phyloP scores from a whole-genome alignment of 352 stramenopile genomes.

The Phytophthora sansomeana region DNA sequence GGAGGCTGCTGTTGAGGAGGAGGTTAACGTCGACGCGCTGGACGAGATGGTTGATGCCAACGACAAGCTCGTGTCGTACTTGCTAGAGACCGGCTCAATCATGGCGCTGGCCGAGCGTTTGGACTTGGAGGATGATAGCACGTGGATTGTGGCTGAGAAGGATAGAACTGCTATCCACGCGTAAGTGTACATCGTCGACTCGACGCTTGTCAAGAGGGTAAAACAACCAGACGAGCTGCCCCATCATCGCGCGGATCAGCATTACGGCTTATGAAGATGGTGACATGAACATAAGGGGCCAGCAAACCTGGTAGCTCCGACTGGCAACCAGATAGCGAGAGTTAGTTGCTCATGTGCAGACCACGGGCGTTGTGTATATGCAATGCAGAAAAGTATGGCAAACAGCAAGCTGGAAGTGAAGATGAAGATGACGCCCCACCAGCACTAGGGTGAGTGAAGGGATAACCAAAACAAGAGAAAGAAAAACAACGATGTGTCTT shows the following conservation, averaged over 20 bases:
- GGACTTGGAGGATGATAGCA: conserved; percentile 85
- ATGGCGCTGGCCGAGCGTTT: conserved; percentile 85
- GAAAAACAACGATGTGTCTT: too few species aligned
- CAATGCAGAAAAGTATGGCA: conserved; percentile 31
- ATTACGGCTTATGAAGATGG: conserved; percentile 32
- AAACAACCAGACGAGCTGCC: conserved; percentile 21
- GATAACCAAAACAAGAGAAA: conserved; percentile 26
- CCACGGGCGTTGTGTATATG: conserved; percentile 40
- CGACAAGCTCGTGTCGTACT: conserved; percentile 86
- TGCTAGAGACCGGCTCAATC: conserved; percentile 88
- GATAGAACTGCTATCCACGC: conserved; percentile 87
- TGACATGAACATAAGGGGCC: conserved; percentile 28
- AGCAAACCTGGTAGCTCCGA: neutral
- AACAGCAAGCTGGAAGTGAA: conserved; percentile 24
- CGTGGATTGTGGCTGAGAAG: conserved; percentile 87
- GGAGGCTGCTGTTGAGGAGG: conserved; percentile 41
- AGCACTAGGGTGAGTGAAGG: conserved; percentile 28
- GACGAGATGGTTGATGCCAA: conserved; percentile 89
- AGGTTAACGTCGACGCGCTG: conserved; percentile 68
- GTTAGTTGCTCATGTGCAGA: conserved; percentile 13
- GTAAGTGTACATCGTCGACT: conserved; percentile 37
- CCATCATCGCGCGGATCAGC: conserved; percentile 17
- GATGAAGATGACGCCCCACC: conserved; percentile 13
- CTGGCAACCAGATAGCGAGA: conserved; percentile 15
- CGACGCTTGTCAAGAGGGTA: conserved; percentile 4